A percentile compares a stretch with the other conserved stretches of the same genome.
These are phyloP conservation scores for Gentiana straminea DNA, from an alignment of 257 asterid genomes.

Conservation along the genomic window DNA sequence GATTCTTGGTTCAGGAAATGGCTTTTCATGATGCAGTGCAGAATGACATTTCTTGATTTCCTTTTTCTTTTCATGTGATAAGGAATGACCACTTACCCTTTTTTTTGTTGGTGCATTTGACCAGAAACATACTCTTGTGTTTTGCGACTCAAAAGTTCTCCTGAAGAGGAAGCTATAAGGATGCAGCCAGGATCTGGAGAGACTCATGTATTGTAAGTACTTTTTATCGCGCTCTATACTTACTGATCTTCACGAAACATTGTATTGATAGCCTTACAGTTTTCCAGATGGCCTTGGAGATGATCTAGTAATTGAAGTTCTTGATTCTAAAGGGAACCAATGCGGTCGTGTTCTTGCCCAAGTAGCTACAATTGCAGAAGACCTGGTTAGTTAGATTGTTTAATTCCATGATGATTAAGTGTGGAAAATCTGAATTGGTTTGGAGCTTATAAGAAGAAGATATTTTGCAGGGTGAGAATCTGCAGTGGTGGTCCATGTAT, in stretches of 20 bases:
- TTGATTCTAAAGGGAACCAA: conserved; percentile 65
- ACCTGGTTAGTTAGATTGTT: conserved; percentile 30
- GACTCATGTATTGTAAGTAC: conserved; percentile 76
- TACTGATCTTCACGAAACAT: conserved; percentile 7
- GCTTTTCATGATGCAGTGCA: no score
- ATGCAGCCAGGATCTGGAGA: conserved; percentile 98
- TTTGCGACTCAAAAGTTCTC: conserved; percentile 71
- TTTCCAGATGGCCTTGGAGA: conserved; percentile 92
- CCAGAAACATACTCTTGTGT: conserved; percentile 78
- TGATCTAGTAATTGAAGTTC: conserved; percentile 69
- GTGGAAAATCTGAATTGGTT: conserved; percentile 7
- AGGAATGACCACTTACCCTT: no score
- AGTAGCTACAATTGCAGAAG: conserved; percentile 87
- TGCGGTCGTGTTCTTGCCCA: conserved; percentile 80
- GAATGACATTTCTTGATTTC: no score
- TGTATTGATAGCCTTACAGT: conserved; percentile 28
- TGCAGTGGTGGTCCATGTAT: conserved; percentile 68
- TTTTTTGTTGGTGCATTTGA: background rate
- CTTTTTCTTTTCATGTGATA: no score
- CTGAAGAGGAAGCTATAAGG: conserved; percentile 69
- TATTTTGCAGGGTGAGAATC: conserved; percentile 66
- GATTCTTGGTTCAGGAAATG: no score
- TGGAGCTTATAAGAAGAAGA: conserved; percentile 7
- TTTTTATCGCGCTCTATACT: conserved; percentile 4
- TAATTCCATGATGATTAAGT: conserved; percentile 6